phyloP scores from a whole-genome alignment of 106 monocot genomes.

The Vanilla planifolia region DNA sequence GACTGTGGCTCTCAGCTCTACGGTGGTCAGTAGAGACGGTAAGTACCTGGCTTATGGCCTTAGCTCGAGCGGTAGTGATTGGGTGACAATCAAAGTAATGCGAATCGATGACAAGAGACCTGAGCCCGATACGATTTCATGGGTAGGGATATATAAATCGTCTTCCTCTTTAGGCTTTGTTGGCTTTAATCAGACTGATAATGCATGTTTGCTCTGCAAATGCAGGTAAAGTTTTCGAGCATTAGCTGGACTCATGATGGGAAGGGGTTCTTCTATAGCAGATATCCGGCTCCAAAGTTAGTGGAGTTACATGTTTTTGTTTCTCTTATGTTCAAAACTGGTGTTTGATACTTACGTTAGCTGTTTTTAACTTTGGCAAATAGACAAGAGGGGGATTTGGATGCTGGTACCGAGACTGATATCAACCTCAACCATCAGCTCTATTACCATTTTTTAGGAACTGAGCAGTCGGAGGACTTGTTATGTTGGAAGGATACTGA shows the following conservation, averaged over 20 bases:
- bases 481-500: slow-evolving; percentile 87
- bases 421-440: slow-evolving; percentile 82
- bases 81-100: slow-evolving; percentile 86
- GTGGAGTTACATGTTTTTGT: not conserved
- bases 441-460: slow-evolving; percentile 86
- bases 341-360: not conserved
- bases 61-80: slow-evolving; percentile 85
- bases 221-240: slow-evolving; percentile 86
- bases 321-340: not conserved
- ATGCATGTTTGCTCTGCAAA: slow-evolving; percentile 4
- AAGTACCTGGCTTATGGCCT: slow-evolving; percentile 78
- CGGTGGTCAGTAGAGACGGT: slow-evolving; percentile 54
- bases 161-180: not conserved
- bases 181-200: not conserved
- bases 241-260: slow-evolving; percentile 87
- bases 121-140: slow-evolving; percentile 56
- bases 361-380: slow-evolving; percentile 6
- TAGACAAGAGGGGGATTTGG: slow-evolving; percentile 50
- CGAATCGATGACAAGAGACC: slow-evolving; percentile 48
- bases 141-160: slow-evolving; percentile 41
- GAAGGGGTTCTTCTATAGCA: slow-evolving; percentile 92
- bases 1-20: slow-evolving; percentile 46
- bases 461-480: slow-evolving; percentile 88
- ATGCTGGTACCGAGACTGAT: slow-evolving; percentile 87
- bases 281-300: slow-evolving; percentile 88